These are phyloP conservation scores for Epichloe typhina DNA, from an alignment of 2,329 filamentous ascomycete genomes.

Conservation along the genomic window DNA sequence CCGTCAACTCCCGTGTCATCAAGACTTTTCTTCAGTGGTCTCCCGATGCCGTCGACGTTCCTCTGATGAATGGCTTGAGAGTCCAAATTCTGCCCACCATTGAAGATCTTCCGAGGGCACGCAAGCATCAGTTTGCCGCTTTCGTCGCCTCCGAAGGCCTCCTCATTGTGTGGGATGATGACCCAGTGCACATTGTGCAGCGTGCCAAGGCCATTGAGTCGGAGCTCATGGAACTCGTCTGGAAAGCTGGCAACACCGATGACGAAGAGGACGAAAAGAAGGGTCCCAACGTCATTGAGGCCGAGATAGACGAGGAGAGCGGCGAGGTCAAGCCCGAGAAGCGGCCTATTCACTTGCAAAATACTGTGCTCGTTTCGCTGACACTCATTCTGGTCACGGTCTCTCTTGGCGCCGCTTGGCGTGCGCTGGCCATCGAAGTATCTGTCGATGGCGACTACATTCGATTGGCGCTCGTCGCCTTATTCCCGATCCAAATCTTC, in stretches of 20 bases:
- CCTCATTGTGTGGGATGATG: constrained; percentile 72
- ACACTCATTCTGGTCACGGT: constrained; percentile 53
- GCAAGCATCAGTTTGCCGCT: constrained; percentile 70
- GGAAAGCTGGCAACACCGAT: constrained; percentile 46
- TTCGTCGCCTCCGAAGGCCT: constrained; percentile 61
- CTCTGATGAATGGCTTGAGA: constrained; percentile 61
- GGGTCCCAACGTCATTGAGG: constrained; percentile 29
- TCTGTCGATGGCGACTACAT: constrained; percentile 49
- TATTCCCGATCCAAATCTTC: constrained; percentile 63
- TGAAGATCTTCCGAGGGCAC: constrained; percentile 53
- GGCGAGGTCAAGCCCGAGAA: constrained; percentile 51
- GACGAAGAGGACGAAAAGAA: constrained; percentile 42
- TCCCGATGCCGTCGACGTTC: constrained; percentile 60
- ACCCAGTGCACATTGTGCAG: constrained; percentile 55
- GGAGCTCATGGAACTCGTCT: constrained; percentile 66
- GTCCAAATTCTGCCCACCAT: constrained; percentile 64
- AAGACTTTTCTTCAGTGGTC: constrained; percentile 65
- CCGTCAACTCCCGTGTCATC: constrained; percentile 66
- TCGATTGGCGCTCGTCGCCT: constrained; percentile 49
- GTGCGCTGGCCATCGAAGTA: constrained; percentile 55
- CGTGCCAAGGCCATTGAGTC: constrained; percentile 61
- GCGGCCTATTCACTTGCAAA: constrained; percentile 55
- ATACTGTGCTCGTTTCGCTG: constrained; percentile 53
- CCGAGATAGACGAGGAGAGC: constrained; percentile 58
- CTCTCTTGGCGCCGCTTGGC: constrained; percentile 56